A percentile compares a stretch with the other conserved stretches of the same genome.
phyloP scores from a whole-genome alignment of 2,329 filamentous ascomycete species.

The Huntiella moniliformis region DNA sequence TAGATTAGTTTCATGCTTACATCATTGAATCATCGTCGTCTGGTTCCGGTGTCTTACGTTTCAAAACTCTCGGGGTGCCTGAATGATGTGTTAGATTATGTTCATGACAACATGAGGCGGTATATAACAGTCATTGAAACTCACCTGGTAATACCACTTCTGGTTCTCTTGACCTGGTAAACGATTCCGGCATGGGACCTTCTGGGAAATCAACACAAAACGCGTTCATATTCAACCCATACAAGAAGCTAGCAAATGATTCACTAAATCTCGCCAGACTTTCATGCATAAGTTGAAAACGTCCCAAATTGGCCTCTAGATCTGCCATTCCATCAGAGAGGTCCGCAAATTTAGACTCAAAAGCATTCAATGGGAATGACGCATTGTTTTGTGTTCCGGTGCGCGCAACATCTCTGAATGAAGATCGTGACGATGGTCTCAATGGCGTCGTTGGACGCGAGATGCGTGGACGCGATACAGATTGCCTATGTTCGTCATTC shows the following conservation, averaged over 20 bases:
- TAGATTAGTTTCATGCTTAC: constrained; percentile 25
- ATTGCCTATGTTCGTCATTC: constrained; percentile 20
- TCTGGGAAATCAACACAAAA: constrained; percentile 97
- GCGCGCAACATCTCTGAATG: constrained; percentile 59
- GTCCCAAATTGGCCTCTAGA: constrained; percentile 92
- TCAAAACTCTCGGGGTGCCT: constrained; percentile 10
- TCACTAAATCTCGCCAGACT: constrained; percentile 84
- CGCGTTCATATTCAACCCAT: constrained; percentile 96
- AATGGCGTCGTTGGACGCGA: constrained; percentile 83
- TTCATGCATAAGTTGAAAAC: constrained; percentile 92
- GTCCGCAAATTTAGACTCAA: constrained; percentile 86
- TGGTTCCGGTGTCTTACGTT: constrained; percentile 19
- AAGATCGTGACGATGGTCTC: constrained; percentile 74
- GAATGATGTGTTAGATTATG: constrained; percentile 5
- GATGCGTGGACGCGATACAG: constrained; percentile 41
- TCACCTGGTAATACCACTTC: constrained; percentile 18
- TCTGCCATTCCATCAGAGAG: constrained; percentile 87
- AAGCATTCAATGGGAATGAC: constrained; percentile 53
- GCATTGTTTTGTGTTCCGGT: constrained; percentile 31
- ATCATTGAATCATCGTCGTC: constrained; percentile 71
- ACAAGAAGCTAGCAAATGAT: constrained; percentile 87
- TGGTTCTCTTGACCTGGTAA: constrained; percentile 44
- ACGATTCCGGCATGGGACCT: constrained; percentile 72
- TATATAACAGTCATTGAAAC: neutral
- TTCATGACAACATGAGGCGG: neutral